Evolutionary conservation across 2,329 filamentous ascomycete species (phyloP).

Genomic region (Thelonectria blattea): DNA sequence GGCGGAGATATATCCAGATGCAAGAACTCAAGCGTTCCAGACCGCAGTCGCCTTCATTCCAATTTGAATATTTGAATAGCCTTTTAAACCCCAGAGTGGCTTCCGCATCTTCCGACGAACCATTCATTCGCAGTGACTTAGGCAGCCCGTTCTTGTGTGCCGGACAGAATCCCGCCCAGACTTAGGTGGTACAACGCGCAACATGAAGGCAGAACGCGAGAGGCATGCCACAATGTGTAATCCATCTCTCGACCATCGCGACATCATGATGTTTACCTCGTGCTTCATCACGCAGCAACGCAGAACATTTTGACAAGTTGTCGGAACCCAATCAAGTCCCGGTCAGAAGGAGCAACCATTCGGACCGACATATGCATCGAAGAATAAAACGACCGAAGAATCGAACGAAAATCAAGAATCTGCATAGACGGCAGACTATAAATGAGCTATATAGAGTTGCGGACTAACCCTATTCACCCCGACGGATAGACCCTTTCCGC

Average conservation of each 20-base stretch:
- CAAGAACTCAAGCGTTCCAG: no score
- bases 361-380: not conserved
- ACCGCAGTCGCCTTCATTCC: no score
- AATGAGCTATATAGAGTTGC: not conserved
- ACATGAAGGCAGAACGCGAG: no score
- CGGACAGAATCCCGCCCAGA: no score
- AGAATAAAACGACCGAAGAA: not conserved
- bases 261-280: conserved; percentile 22
- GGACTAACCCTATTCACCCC: not conserved
- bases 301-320: conserved; percentile 2
- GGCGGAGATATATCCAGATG: no score
- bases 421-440: not conserved
- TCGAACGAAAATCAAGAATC: not conserved
- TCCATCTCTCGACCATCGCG: conserved; percentile 25
- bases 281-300: conserved; percentile 21
- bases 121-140: no score
- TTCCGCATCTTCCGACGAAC: no score
- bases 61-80: no score
- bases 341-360: not conserved
- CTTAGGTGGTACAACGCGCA: no score
- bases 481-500: not conserved
- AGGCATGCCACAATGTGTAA: conserved; percentile 29
- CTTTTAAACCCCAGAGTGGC: no score
- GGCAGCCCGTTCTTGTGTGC: no score
- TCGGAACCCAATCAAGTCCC: not conserved